A percentile compares a stretch with the other conserved stretches of the same genome.
Evolutionary conservation across 257 asterid species (phyloP).

Genomic region (Nicotiana sylvestris): DNA sequence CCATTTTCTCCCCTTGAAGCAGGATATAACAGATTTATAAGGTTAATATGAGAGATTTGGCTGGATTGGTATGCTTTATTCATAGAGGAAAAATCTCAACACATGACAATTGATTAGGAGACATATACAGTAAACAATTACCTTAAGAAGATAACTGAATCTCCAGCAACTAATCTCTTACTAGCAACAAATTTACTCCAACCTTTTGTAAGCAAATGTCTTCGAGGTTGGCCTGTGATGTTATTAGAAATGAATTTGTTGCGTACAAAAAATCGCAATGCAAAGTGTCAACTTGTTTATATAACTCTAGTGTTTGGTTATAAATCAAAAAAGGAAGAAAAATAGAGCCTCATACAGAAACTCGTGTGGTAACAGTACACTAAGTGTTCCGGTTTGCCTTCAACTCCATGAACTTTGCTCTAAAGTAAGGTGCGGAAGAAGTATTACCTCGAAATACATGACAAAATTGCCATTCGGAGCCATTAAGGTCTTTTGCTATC

Average conservation of each 20-base stretch:
- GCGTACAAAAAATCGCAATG: background rate
- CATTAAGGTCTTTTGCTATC: constrained; percentile 59
- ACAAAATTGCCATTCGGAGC: constrained; percentile 61
- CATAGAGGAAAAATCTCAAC: background rate
- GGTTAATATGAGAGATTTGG: background rate
- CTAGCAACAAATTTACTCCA: constrained; percentile 71
- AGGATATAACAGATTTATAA: background rate
- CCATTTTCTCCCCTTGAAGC: constrained; percentile 13
- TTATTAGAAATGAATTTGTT: background rate
- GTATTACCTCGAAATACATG: constrained; percentile 60
- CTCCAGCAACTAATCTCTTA: constrained; percentile 65
- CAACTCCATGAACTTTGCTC: background rate
- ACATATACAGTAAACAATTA: constrained; percentile 8
- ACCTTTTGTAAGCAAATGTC: constrained; percentile 77
- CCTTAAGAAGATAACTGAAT: constrained; percentile 66
- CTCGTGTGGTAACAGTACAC: background rate
- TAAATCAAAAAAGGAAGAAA: background rate
- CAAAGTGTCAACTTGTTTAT: background rate
- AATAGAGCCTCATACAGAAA: background rate
- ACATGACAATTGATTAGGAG: background rate
- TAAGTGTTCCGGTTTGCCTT: background rate
- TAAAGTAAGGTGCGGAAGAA: background rate
- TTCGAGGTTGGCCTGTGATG: constrained; percentile 57
- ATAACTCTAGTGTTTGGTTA: background rate
- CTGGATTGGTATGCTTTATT: background rate